These are phyloP conservation scores for Colletotrichum sp. DNA, from an alignment of 2,329 filamentous ascomycete species.

Conservation along the genomic window DNA sequence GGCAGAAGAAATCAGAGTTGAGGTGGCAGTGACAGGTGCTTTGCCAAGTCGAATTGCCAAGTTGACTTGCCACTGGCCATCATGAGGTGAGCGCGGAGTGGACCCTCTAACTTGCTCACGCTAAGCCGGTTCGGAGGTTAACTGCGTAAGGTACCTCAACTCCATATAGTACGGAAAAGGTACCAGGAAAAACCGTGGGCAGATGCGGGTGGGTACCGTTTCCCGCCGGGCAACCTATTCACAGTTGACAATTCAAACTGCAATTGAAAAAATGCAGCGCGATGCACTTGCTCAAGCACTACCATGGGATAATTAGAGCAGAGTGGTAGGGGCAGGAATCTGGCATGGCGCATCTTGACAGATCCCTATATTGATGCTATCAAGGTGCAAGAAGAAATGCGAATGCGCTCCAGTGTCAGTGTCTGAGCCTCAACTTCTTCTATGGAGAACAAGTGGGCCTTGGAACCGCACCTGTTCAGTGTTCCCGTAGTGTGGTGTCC, in stretches of 20 bases:
- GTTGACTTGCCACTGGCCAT: background rate
- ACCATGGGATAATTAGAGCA: background rate
- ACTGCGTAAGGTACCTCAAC: background rate
- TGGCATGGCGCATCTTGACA: background rate
- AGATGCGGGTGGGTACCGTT: background rate
- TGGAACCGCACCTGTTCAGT: background rate
- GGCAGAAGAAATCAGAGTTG: background rate
- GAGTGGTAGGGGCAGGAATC: background rate
- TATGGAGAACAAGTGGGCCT: background rate
- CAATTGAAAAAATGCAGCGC: background rate
- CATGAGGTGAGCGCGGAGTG: background rate
- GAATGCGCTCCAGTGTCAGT: background rate
- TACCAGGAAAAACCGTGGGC: background rate
- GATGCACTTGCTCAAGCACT: background rate
- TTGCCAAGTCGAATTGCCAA: background rate
- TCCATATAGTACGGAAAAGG: background rate
- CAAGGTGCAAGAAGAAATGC: background rate
- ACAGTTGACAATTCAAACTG: background rate
- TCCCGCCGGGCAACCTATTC: background rate
- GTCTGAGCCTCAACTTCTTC: background rate
- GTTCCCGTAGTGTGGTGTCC: background rate
- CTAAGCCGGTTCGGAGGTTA: background rate
- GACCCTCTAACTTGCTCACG: slow-evolving; percentile 13
- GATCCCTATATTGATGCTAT: background rate
- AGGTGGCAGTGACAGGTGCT: background rate